Conservation (phyloP, 2,329 filamentous ascomycete genomes). For the Pseudogymnoascus sp. region DNA sequence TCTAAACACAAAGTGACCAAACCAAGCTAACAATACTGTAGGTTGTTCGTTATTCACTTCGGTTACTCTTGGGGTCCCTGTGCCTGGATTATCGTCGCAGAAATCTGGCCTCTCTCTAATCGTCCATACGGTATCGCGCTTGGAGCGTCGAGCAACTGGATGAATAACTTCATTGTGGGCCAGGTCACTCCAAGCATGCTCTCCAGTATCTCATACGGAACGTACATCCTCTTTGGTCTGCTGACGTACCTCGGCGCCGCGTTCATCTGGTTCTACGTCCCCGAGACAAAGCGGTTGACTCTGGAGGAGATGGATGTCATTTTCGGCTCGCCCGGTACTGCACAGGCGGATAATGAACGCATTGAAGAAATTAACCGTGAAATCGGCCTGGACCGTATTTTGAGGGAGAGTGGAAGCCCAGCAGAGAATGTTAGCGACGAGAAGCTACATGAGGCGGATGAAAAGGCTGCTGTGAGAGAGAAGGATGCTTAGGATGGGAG, state of each 20-base stretch:
- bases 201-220: slow-evolving; percentile 55
- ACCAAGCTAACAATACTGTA: not conserved
- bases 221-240: slow-evolving; percentile 62
- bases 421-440: slow-evolving; percentile 1
- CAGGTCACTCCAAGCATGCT: slow-evolving; percentile 65
- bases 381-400: slow-evolving; percentile 46
- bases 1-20: not conserved
- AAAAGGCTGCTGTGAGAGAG: not conserved
- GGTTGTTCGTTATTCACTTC: slow-evolving; percentile 34
- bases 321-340: slow-evolving; percentile 32
- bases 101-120: slow-evolving; percentile 65
- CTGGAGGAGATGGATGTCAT: slow-evolving; percentile 56
- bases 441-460: not conserved
- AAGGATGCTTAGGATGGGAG: not conserved
- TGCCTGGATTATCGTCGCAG: slow-evolving; percentile 66
- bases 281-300: slow-evolving; percentile 44
- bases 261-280: slow-evolving; percentile 42
- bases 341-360: slow-evolving; percentile 29
- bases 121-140: slow-evolving; percentile 64
- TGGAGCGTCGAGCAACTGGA: slow-evolving; percentile 58
- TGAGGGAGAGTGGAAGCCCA: not conserved
- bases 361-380: slow-evolving; percentile 67
- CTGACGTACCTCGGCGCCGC: slow-evolving; percentile 51
- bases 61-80: slow-evolving; percentile 69
- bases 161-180: slow-evolving; percentile 55